Conservation (phyloP, 495 filamentous ascomycete species). For the Daldinia concentrica region DNA sequence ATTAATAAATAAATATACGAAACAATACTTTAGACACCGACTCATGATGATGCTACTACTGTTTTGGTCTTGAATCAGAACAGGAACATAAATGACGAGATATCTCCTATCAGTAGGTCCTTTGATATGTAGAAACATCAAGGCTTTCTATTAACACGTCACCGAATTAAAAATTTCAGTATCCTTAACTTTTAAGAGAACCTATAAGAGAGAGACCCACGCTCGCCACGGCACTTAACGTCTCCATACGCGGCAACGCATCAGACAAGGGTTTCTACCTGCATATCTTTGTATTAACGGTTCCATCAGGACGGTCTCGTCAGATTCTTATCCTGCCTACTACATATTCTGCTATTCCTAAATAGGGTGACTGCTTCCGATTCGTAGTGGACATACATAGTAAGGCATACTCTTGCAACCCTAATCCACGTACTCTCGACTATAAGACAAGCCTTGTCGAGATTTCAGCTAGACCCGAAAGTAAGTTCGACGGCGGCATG, state of each 20-base stretch:
- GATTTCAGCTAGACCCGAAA: not conserved
- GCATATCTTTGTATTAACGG: not conserved
- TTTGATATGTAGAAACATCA: too few species aligned
- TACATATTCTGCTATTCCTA: not conserved
- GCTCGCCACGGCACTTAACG: not conserved
- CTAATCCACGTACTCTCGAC: not conserved
- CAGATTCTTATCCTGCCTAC: not conserved
- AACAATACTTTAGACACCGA: not conserved
- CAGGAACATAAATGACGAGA: not conserved
- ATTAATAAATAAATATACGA: not conserved
- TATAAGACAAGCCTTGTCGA: not conserved
- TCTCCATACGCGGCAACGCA: not conserved
- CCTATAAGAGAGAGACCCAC: not conserved
- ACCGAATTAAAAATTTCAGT: not conserved
- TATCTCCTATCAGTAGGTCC: not conserved
- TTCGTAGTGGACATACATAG: not conserved
- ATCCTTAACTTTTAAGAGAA: not conserved
- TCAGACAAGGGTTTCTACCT: not conserved
- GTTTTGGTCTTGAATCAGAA: not conserved
- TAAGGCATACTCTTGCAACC: not conserved
- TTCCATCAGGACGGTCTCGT: not conserved
- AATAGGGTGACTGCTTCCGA: not conserved
- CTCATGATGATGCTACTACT: not conserved
- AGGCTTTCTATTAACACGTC: not conserved
- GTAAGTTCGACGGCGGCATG: conserved; percentile 9